Base-by-base conservation (phyloP, 2,329 filamentous ascomycete genomes). In the Fusarium dlaminii region DNA sequence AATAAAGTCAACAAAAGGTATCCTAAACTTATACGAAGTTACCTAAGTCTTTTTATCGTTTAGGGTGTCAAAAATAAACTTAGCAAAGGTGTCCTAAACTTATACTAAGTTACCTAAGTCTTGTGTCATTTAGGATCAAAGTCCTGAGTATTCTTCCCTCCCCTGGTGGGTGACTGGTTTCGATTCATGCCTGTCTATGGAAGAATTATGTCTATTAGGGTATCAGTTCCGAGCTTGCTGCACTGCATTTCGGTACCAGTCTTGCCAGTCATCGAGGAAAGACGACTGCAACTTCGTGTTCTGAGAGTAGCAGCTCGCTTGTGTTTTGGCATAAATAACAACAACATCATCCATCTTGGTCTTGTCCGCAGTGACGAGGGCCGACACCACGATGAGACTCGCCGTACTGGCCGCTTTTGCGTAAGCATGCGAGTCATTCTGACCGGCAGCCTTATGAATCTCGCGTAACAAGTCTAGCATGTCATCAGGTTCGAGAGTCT, bases 231-330 rank as follows among this genome's bases (percentile, higher is more conserved):
- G 68, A 48, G 76, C 73, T 74, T 82, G 79, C 34, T 81, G 80
- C 20, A 84, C 84, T 77, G 86, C 83, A 63, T 85, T 87, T 80
- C 88, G 86, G 78, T 88, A 91, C 93, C 93, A 95, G 78, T 94
- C 93, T 73, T 91, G 86, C 91, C 92, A 94, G 70, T 94, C 92
- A 5, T 86, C 86, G 76, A 94, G 93, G 81, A 94, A 92, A 2
- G 86, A 86, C 29, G 88, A 86, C 81, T 92, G 90, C 52, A 93
- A 85, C 81, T 87, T 88, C 48, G 86, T 86, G 78, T 87, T 86
- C 39, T 88, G 88, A 74, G 87, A 82, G 68, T 91, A 85, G 86
- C 91, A 92, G 52, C 84, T 76, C 54, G 79, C 78, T 81, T 91
- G 87, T 20, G 91, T 91, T 72, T 87, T 84, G 5, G 86, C 87